Percentiles rank a stretch among this genome's conserved stretches.
Evolutionary conservation across 2,329 filamentous ascomycete genomes (phyloP).

Genomic region (Calonectria pseudoturangicola): DNA sequence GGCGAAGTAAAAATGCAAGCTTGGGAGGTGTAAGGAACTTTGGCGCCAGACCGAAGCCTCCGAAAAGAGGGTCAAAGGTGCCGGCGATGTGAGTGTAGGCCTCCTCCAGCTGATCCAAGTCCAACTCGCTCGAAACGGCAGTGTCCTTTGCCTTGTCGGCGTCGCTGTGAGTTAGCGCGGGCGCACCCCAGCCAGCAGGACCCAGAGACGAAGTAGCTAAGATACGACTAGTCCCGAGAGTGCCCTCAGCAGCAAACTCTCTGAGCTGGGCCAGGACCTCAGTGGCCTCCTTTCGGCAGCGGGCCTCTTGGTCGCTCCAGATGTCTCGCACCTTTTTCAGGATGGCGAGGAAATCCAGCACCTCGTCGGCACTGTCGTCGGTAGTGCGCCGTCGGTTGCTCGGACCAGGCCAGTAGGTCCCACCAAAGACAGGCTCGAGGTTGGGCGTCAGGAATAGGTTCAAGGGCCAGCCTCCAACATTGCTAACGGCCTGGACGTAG

Average conservation of each 20-base stretch:
- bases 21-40: constrained; percentile 95
- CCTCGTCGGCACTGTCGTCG: constrained; percentile 70
- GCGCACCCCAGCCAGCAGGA: constrained; percentile 57
- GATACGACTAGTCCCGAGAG: constrained; percentile 70
- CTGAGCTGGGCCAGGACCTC: constrained; percentile 87
- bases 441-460: constrained; percentile 98
- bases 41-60: constrained; percentile 87
- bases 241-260: constrained; percentile 93
- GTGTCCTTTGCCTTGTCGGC: constrained; percentile 49
- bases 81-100: constrained; percentile 86
- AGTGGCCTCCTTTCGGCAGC: constrained; percentile 88
- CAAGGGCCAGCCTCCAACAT: constrained; percentile 92
- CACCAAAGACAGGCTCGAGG: constrained; percentile 94
- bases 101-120: constrained; percentile 93
- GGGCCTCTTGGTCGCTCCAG: constrained; percentile 90
- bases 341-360: constrained; percentile 88
- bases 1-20: constrained; percentile 85
- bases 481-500: constrained; percentile 95
- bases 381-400: constrained; percentile 67
- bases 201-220: constrained; percentile 55
- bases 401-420: constrained; percentile 95
- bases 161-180: constrained; percentile 53
- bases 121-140: constrained; percentile 79
- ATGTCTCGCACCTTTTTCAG: constrained; percentile 83
- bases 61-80: constrained; percentile 86